Evolutionary conservation across 148 eudicot species (phyloP).

Genomic region (Salicornia ramosissima): DNA sequence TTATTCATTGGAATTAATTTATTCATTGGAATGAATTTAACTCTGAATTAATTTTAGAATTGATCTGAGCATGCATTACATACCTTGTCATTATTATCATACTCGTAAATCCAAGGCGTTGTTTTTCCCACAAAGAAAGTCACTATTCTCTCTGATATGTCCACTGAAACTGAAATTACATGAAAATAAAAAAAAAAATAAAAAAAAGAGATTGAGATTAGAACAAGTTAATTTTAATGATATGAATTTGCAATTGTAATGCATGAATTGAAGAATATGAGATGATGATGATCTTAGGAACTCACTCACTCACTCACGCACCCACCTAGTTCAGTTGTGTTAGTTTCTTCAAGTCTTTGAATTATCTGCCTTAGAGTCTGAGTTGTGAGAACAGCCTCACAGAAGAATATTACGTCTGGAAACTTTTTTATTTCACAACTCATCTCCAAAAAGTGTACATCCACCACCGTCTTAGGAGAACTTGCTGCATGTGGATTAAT

Average conservation of each 20-base stretch:
- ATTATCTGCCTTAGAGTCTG: not conserved
- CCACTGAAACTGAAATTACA: constrained; percentile 7
- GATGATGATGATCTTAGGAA: no score
- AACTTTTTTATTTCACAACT: not conserved
- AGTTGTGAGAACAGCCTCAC: not conserved
- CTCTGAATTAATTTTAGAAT: no score
- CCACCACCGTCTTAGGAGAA: not conserved
- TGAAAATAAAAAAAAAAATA: not conserved
- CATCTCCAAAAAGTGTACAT: not conserved
- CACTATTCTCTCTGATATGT: not conserved
- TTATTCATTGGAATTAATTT: no score
- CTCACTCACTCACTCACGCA: no score
- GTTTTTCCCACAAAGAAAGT: not conserved
- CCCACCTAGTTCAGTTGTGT: not conserved
- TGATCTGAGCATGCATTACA: not conserved
- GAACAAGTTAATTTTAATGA: no score
- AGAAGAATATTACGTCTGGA: not conserved
- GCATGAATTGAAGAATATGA: not conserved
- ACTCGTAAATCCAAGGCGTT: not conserved
- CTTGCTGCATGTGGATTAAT: no score
- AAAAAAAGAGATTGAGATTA: not conserved
- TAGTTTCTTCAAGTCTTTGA: not conserved
- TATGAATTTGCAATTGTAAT: no score
- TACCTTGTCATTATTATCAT: not conserved
- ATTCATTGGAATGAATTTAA: not conserved